Evolutionary conservation across 257 asterid species (phyloP), one percentile per base, ranked within the genome.

Genomic region (Thymus mandschuricus): DNA sequence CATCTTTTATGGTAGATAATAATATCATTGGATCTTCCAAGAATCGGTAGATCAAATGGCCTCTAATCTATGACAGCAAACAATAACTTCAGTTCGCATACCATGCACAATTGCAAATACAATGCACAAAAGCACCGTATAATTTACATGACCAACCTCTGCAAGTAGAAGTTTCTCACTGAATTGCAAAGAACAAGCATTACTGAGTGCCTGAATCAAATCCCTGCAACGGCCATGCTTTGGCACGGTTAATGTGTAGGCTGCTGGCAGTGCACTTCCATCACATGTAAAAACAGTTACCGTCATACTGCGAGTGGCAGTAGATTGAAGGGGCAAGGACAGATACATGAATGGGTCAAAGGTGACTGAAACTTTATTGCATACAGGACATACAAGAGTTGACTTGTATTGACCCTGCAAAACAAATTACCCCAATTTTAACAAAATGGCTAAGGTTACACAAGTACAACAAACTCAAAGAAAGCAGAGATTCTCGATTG

Each of bases 301-400:
- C 1, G 96, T 88, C 97, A 92, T 95, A 78, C 83, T 89, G 35
- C 99, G 95, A 64, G 89, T 81, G 65, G 91, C 84, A 30, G 99
- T 86, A 3, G 96, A 81, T 83, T 89, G 98, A 78, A 95, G 96
- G 1, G 99, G 98, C 85, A 95, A 68, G 62, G 99, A 95, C 48
- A 95, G 91, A 73, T 95, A 95, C 99, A 95, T 95, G 88, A 92
- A 92, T 13, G 99, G 99, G 81, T 95, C 99, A 57, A 95, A 95
- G 66, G 98, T 95, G 49, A 95, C 88, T 3, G 99, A 95, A 71
- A 95, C 91, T 81, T 95, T 95, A 76, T 87, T 86, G 78, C 99
- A 95, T 56, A 77, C 85, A 75, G 99, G 99, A 81, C 99, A 95
- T 63, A 95, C 97, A 66, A 95, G 88, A 75, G 99, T 95, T 49